Evolutionary conservation across 2,329 filamentous ascomycete species (phyloP).

Genomic region (Sarocladiaceae sp.): DNA sequence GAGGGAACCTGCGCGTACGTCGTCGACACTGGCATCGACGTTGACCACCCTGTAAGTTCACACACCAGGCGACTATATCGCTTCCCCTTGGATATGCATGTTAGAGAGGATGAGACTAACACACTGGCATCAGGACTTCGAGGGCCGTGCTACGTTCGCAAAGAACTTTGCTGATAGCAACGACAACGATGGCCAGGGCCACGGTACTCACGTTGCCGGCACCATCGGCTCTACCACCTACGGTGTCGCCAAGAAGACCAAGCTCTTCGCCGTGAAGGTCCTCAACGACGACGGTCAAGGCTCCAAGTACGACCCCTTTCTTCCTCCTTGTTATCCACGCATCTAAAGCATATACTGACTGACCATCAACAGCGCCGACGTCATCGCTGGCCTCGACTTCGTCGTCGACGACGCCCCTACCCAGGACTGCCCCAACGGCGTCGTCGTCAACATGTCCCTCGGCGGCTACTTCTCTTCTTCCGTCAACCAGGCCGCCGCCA

Average conservation of each 20-base stretch:
- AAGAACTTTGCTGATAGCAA: slow-evolving; percentile 15
- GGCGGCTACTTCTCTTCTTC: slow-evolving; percentile 39
- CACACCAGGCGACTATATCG: slow-evolving; percentile 11
- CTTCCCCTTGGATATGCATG: too few species aligned
- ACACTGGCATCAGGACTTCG: slow-evolving; percentile 16
- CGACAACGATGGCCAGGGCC: slow-evolving; percentile 24
- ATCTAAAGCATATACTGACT: neutral
- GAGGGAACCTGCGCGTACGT: slow-evolving; percentile 33
- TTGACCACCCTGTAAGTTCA: slow-evolving; percentile 23
- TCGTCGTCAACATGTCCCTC: slow-evolving; percentile 52
- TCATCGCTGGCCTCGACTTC: slow-evolving; percentile 47
- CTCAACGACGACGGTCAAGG: slow-evolving; percentile 28
- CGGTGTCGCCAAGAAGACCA: slow-evolving; percentile 32
- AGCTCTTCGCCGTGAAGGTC: slow-evolving; percentile 38
- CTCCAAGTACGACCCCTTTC: slow-evolving; percentile 16
- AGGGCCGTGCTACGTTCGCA: slow-evolving; percentile 19
- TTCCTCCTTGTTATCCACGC: neutral
- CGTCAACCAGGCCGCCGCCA: slow-evolving; percentile 44
- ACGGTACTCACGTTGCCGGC: slow-evolving; percentile 28
- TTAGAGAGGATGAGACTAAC: neutral
- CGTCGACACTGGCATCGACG: slow-evolving; percentile 35
- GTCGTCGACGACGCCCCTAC: slow-evolving; percentile 32
- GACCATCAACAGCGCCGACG: slow-evolving; percentile 9
- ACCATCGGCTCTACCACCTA: slow-evolving; percentile 19
- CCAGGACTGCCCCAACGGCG: slow-evolving; percentile 22